phyloP scores from a whole-genome alignment of 768 basidiomycete genomes.

The Dentipellis fragilis region DNA sequence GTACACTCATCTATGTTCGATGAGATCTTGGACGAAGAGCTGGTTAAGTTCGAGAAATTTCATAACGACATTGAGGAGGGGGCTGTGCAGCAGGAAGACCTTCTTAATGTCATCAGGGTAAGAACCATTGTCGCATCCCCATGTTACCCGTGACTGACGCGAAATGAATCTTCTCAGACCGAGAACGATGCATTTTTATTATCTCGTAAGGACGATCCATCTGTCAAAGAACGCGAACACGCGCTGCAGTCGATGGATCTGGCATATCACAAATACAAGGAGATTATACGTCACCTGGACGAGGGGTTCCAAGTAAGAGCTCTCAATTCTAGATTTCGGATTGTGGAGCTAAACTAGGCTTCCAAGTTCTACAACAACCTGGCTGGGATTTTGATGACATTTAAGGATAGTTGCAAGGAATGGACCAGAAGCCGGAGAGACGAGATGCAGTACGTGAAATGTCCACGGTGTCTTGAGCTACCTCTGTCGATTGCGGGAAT shows the following conservation, averaged over 20 bases:
- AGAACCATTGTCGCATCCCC: conserved; percentile 8
- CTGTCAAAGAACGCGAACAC: conserved; percentile 70
- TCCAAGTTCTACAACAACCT: conserved; percentile 86
- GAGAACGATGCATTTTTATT: conserved; percentile 66
- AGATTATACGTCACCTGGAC: conserved; percentile 74
- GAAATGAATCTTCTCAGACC: conserved; percentile 27
- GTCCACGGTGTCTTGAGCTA: neutral
- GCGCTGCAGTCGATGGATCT: conserved; percentile 76
- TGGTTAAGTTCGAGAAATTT: conserved; percentile 75
- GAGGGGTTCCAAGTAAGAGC: conserved; percentile 73
- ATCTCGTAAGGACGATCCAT: conserved; percentile 68
- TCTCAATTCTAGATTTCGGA: neutral
- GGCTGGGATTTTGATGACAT: conserved; percentile 55
- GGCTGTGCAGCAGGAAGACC: conserved; percentile 46
- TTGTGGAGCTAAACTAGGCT: no score
- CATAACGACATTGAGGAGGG: conserved; percentile 43
- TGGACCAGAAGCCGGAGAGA: conserved; percentile 67
- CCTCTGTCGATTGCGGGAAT: no score
- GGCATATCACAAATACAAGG: conserved; percentile 81
- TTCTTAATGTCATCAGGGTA: conserved; percentile 66
- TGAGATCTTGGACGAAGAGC: conserved; percentile 65
- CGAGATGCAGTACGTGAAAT: conserved; percentile 56
- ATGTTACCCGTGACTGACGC: neutral
- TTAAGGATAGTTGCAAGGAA: conserved; percentile 64
- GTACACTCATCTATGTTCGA: conserved; percentile 85